A percentile compares a stretch with the other conserved stretches of the same genome.
Evolutionary conservation across 331 rosid species (phyloP).

Genomic region (Telfairia occidentalis): DNA sequence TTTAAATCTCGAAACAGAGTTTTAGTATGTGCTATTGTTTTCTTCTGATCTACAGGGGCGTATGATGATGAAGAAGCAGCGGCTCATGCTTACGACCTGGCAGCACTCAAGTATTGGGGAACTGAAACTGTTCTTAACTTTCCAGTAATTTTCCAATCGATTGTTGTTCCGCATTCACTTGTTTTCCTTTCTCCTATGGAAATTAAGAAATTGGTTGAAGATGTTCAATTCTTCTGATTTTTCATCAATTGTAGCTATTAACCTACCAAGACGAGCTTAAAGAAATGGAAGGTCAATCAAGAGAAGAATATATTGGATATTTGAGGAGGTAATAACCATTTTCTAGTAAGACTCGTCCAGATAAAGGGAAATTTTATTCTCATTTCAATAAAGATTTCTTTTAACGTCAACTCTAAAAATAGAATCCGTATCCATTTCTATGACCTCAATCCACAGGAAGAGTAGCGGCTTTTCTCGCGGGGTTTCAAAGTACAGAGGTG

Average conservation of each 20-base stretch:
- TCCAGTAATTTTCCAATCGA: constrained; percentile 36
- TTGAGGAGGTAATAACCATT: constrained; percentile 53
- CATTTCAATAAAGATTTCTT: not conserved
- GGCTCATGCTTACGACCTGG: constrained; percentile 97
- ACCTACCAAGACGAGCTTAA: constrained; percentile 55
- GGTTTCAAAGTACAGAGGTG: constrained; percentile 89
- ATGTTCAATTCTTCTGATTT: not conserved
- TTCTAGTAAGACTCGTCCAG: not conserved
- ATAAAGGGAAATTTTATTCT: not conserved
- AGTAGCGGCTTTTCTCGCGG: constrained; percentile 98
- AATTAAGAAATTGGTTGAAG: not conserved
- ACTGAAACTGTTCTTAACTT: constrained; percentile 70
- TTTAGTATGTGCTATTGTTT: not conserved
- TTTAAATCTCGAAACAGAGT: not conserved
- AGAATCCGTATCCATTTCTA: not conserved
- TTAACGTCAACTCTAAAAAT: not conserved
- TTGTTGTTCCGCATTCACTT: not conserved
- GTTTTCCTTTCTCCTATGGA: not conserved
- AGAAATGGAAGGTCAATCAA: constrained; percentile 71
- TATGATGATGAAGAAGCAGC: constrained; percentile 90
- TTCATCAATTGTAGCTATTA: constrained; percentile 26
- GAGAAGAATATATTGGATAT: constrained; percentile 87
- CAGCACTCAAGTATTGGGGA: constrained; percentile 99
- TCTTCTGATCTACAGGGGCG: constrained; percentile 40
- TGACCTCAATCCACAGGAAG: constrained; percentile 36